Conservation (phyloP, 805 yeast genomes). For the Nakazawaea laoshanensis region DNA sequence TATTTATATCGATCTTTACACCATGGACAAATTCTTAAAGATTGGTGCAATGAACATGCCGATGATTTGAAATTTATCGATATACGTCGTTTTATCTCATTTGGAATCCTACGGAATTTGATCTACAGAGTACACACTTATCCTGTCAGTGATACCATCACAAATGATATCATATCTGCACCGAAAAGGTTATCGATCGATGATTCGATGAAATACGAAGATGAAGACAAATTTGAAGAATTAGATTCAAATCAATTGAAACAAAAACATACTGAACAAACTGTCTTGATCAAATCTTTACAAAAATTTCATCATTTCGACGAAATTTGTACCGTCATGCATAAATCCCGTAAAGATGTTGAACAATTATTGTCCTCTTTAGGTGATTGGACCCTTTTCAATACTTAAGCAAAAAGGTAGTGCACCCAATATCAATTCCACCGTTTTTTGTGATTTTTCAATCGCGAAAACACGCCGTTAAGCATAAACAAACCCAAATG, state of each 20-base stretch:
- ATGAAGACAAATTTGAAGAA: conserved; percentile 17
- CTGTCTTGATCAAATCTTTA: conserved; percentile 33
- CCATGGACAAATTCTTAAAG: conserved; percentile 68
- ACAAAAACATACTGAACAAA: conserved; percentile 20
- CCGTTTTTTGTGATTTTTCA: background rate
- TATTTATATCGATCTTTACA: conserved; percentile 68
- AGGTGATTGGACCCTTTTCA: conserved; percentile 43
- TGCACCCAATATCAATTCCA: background rate
- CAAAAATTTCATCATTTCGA: conserved; percentile 51
- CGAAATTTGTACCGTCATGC: conserved; percentile 62
- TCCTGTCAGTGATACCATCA: conserved; percentile 46
- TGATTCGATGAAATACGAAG: conserved; percentile 14
- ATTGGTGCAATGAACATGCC: conserved; percentile 72
- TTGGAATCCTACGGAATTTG: conserved; percentile 77
- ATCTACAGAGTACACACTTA: conserved; percentile 75
- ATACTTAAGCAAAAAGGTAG: conserved; percentile 15
- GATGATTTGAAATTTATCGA: conserved; percentile 59
- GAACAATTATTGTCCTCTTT: conserved; percentile 33
- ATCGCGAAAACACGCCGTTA: no score
- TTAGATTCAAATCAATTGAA: conserved; percentile 15
- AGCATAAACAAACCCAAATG: background rate
- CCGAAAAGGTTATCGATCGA: conserved; percentile 1
- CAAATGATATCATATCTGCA: conserved; percentile 16
- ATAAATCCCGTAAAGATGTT: conserved; percentile 45
- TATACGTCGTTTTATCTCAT: conserved; percentile 73